Evolutionary conservation across 768 basidiomycete species (phyloP).

Genomic region (Suillus plorans): DNA sequence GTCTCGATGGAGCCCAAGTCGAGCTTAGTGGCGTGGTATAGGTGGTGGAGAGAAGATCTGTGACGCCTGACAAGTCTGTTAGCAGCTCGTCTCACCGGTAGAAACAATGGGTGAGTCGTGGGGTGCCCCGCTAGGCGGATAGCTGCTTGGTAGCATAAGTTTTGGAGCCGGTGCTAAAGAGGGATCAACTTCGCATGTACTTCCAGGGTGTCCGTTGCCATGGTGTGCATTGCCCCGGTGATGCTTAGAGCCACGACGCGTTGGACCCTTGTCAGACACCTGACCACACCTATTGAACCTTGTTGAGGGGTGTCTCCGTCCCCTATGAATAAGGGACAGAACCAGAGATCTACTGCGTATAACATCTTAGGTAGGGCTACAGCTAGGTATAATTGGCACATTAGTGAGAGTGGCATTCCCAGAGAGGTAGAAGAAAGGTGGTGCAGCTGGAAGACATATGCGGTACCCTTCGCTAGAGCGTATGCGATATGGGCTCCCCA

Average conservation of each 20-base stretch:
- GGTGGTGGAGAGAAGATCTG: background rate
- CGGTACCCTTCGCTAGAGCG: background rate
- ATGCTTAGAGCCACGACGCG: slow-evolving; percentile 1
- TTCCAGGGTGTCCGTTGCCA: slow-evolving; percentile 17
- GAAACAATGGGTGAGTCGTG: background rate
- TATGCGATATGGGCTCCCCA: background rate
- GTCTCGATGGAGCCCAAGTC: background rate
- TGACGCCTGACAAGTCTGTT: background rate
- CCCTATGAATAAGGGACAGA: background rate
- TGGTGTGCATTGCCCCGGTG: slow-evolving; percentile 14
- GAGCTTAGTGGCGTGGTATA: background rate
- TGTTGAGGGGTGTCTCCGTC: background rate
- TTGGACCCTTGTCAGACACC: background rate
- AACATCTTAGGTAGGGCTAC: slow-evolving; percentile 14
- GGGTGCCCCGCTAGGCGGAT: background rate
- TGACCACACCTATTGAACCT: background rate
- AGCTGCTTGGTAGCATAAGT: background rate
- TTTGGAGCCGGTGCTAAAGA: slow-evolving; percentile 4
- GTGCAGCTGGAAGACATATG: background rate
- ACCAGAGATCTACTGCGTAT: slow-evolving; percentile 14
- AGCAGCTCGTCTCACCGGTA: background rate
- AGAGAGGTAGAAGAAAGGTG: background rate
- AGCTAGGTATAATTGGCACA: background rate
- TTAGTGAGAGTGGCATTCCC: background rate
- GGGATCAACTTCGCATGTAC: slow-evolving; percentile 20